A percentile compares a stretch with the other conserved stretches of the same genome.
phyloP scores from a whole-genome alignment of 345 rosid genomes.

The Eucalyptus marginata region DNA sequence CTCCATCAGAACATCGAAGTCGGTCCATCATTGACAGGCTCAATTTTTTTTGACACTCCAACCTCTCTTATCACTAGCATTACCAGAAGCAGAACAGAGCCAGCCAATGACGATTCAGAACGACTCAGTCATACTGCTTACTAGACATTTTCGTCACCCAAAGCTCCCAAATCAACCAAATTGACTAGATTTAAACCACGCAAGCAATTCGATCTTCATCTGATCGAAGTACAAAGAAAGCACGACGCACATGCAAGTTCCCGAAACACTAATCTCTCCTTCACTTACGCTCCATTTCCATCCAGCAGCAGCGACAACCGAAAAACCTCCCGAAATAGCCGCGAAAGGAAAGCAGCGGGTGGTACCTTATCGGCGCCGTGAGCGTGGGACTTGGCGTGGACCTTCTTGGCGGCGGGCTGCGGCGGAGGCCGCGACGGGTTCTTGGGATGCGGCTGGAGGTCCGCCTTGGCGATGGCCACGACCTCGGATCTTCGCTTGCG shows the following conservation, averaged over 20 bases:
- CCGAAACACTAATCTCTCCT: not conserved
- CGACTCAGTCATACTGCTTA: not conserved
- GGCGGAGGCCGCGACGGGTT: conserved; percentile 28
- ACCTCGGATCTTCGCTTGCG: conserved; percentile 72
- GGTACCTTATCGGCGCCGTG: conserved; percentile 55
- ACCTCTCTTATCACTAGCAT: not conserved
- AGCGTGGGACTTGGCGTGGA: conserved; percentile 55
- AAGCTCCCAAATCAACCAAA: not conserved
- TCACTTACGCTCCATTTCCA: not conserved
- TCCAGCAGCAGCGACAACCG: not conserved
- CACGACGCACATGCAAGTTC: not conserved
- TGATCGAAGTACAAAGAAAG: not conserved
- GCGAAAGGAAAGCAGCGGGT: not conserved
- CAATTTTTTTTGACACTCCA: not conserved
- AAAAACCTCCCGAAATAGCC: not conserved
- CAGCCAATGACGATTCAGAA: not conserved
- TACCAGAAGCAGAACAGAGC: not conserved
- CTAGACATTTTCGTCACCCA: not conserved
- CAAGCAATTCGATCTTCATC: not conserved
- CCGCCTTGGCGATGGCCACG: conserved; percentile 52
- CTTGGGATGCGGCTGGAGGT: conserved; percentile 40
- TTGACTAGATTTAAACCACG: not conserved
- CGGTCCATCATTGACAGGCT: not conserved
- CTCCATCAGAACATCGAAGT: not conserved
- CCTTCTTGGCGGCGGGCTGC: conserved; percentile 30